Percentiles rank a stretch among this genome's conserved stretches.
Conservation (phyloP, 2,329 filamentous ascomycete genomes). For the Ceratocystis albifundus region DNA sequence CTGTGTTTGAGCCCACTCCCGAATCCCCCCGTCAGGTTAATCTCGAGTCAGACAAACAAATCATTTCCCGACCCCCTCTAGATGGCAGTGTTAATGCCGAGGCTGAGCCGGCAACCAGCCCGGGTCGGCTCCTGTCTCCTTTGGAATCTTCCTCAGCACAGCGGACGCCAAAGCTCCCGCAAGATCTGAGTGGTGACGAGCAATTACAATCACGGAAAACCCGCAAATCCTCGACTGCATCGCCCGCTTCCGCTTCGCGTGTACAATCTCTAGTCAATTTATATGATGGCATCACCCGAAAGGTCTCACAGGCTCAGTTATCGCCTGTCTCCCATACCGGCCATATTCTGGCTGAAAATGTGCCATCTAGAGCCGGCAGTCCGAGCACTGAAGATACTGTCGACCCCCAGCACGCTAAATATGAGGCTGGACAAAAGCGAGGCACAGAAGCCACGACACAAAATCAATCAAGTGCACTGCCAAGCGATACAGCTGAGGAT, state of each 20-base stretch:
- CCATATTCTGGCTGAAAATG: neutral
- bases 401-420: neutral
- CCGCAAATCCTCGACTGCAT: constrained; percentile 13
- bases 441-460: neutral
- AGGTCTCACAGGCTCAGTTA: constrained; percentile 14
- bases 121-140: neutral
- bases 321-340: neutral
- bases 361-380: neutral
- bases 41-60: neutral
- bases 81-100: neutral
- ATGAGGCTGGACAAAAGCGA: neutral
- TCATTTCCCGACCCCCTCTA: neutral
- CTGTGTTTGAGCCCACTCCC: neutral
- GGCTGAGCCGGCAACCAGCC: neutral
- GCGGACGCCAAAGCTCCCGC: neutral
- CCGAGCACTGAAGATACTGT: neutral
- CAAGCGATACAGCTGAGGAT: neutral
- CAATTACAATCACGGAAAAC: constrained; percentile 10
- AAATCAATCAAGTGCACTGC: neutral
- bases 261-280: constrained; percentile 42
- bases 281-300: constrained; percentile 37
- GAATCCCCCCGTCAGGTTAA: neutral
- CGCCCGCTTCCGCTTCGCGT: constrained; percentile 14
- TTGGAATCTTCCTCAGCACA: neutral
- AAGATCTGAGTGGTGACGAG: constrained; percentile 4